phyloP scores from a whole-genome alignment of 768 basidiomycete species.

The Boletus huronensis region DNA sequence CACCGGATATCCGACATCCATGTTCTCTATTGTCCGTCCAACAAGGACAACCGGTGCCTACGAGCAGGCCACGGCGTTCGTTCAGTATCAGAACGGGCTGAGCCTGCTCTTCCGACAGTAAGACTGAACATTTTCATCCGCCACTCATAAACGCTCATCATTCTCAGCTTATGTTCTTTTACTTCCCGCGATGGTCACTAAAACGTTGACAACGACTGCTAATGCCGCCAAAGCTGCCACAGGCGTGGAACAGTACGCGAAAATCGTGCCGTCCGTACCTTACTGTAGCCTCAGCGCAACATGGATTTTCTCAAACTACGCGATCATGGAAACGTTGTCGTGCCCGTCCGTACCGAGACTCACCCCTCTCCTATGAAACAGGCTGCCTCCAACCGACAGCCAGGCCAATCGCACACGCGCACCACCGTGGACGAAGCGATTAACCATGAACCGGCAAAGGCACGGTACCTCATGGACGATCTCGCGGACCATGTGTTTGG shows the following conservation, averaged over 20 bases:
- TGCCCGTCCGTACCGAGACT: background rate
- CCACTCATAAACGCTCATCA: background rate
- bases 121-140: background rate
- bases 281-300: background rate
- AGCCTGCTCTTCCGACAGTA: background rate
- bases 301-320: background rate
- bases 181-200: background rate
- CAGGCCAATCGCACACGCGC: background rate
- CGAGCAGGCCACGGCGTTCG: background rate
- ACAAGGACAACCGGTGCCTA: background rate
- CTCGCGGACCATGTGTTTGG: conserved; percentile 6
- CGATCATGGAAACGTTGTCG: background rate
- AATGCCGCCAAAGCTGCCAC: background rate
- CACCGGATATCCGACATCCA: too few relatives aligned
- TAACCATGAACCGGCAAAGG: conserved; percentile 2
- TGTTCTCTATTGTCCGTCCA: background rate
- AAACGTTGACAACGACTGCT: background rate
- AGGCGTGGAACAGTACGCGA: background rate
- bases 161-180: background rate
- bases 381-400: background rate
- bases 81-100: background rate
- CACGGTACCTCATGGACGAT: background rate
- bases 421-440: background rate
- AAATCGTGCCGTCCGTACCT: background rate
- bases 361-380: background rate